Conservation (phyloP, 1,284 basidiomycete genomes). For the Cutaneotrichosporon spelunceum region DNA sequence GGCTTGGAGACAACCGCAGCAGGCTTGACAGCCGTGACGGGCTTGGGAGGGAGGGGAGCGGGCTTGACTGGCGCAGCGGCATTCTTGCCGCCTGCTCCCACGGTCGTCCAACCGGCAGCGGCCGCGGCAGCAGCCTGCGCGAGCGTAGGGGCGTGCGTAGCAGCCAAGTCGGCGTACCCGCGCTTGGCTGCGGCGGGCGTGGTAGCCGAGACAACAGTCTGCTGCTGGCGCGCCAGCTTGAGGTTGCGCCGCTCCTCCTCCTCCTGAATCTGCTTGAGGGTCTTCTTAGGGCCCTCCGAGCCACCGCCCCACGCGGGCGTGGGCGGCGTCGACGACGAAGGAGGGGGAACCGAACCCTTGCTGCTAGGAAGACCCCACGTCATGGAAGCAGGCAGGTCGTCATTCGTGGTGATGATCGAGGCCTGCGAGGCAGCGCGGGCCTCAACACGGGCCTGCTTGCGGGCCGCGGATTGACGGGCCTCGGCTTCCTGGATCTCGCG, state of each 20-base stretch:
- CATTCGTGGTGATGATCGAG: conserved; percentile 27
- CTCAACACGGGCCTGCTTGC: conserved; percentile 62
- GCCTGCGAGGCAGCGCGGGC: conserved; percentile 55
- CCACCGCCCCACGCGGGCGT: conserved; percentile 48
- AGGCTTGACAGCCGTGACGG: conserved; percentile 26
- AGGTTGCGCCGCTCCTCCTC: conserved; percentile 87
- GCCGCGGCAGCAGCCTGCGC: conserved; percentile 56
- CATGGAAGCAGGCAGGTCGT: conserved; percentile 45
- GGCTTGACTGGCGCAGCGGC: conserved; percentile 49
- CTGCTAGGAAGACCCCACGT: conserved; percentile 53
- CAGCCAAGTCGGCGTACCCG: conserved; percentile 73
- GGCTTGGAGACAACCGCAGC: conserved; percentile 18
- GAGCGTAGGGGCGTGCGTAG: conserved; percentile 52
- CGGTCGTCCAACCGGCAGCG: conserved; percentile 75
- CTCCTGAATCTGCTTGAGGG: conserved; percentile 97
- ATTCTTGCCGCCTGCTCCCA: conserved; percentile 71
- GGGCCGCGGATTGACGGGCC: conserved; percentile 69
- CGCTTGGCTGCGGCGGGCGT: conserved; percentile 58
- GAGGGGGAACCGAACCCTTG: conserved; percentile 29
- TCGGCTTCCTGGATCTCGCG: conserved; percentile 96
- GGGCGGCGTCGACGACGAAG: conserved; percentile 44
- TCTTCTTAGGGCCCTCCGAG: conserved; percentile 67
- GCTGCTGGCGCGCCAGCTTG: conserved; percentile 45
- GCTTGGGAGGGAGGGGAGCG: conserved; percentile 30
- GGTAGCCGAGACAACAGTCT: conserved; percentile 27